A percentile compares a stretch with the other conserved stretches of the same genome.
These are phyloP conservation scores for Linum trigynum DNA, from an alignment of 345 rosid genomes.

Conservation along the genomic window DNA sequence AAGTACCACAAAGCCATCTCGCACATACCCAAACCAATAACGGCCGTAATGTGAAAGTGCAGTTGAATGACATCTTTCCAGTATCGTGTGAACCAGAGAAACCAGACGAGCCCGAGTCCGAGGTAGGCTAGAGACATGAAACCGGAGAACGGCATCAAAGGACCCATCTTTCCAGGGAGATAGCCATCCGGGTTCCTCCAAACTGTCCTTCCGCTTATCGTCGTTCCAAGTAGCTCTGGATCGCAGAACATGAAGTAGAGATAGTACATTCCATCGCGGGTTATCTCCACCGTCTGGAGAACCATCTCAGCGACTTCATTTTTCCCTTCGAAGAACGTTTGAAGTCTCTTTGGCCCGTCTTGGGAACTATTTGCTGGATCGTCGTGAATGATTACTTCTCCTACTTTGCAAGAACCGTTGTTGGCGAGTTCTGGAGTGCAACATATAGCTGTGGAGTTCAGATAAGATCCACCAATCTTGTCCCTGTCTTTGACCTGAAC, in stretches of 20 bases:
- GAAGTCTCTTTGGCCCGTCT: conserved; percentile 25
- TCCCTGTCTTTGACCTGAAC: conserved; percentile 32
- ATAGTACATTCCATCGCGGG: conserved; percentile 35
- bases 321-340: conserved; percentile 33
- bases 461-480: conserved; percentile 26
- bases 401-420: conserved; percentile 30
- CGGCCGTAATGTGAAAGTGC: conserved; percentile 34
- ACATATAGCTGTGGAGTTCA: conserved; percentile 30
- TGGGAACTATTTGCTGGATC: conserved; percentile 7
- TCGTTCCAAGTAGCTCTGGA: conserved; percentile 21
- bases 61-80: conserved; percentile 31
- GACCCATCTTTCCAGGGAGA: conserved; percentile 39
- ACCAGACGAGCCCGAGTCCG: conserved; percentile 31
- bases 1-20: conserved; percentile 43
- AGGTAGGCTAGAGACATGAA: conserved; percentile 36
- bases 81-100: conserved; percentile 28
- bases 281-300: conserved; percentile 26
- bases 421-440: conserved; percentile 27
- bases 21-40: conserved; percentile 36
- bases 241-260: conserved; percentile 40
- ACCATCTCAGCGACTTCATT: conserved; percentile 32
- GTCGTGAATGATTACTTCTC: conserved; percentile 34
- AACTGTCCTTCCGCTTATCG: conserved; percentile 33
- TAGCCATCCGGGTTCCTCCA: conserved; percentile 39
- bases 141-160: conserved; percentile 31